Conservation (phyloP, 2,329 filamentous ascomycete genomes). For the Dissoconium aciculare region DNA sequence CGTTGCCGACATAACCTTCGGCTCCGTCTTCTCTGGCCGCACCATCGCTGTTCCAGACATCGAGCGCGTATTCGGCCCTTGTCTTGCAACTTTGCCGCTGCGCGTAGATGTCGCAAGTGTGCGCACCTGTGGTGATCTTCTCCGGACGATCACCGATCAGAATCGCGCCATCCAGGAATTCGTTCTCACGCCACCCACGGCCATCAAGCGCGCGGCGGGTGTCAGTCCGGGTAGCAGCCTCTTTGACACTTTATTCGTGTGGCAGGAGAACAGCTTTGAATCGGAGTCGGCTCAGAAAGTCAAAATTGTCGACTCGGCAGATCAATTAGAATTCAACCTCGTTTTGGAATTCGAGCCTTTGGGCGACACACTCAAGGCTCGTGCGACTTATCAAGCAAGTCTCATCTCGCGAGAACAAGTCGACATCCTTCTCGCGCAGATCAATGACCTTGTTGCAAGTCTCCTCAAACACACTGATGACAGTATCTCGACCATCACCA, state of each 20-base stretch:
- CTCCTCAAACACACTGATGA: slow-evolving; percentile 28
- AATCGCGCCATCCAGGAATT: slow-evolving; percentile 54
- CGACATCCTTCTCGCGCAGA: slow-evolving; percentile 43
- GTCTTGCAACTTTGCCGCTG: slow-evolving; percentile 59
- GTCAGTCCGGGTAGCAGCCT: slow-evolving; percentile 41
- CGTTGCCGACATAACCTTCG: slow-evolving; percentile 52
- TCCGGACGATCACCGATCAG: slow-evolving; percentile 47
- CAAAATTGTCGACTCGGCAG: slow-evolving; percentile 44
- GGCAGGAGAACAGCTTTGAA: slow-evolving; percentile 56
- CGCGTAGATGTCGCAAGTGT: slow-evolving; percentile 44
- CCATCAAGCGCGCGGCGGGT: slow-evolving; percentile 50
- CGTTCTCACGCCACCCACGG: slow-evolving; percentile 46
- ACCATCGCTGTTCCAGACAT: slow-evolving; percentile 56
- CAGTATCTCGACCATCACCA: slow-evolving; percentile 21
- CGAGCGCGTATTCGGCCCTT: slow-evolving; percentile 64
- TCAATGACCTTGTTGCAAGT: slow-evolving; percentile 38
- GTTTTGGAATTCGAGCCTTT: slow-evolving; percentile 62
- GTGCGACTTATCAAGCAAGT: slow-evolving; percentile 40
- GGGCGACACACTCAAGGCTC: slow-evolving; percentile 31
- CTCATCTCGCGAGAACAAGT: slow-evolving; percentile 43
- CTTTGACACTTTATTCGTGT: slow-evolving; percentile 70
- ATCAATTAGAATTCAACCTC: slow-evolving; percentile 62
- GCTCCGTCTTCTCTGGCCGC: slow-evolving; percentile 68
- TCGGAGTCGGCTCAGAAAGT: slow-evolving; percentile 28
- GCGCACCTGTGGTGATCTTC: slow-evolving; percentile 42